phyloP scores from a whole-genome alignment of 352 stramenopile genomes.

The Phytopythium delawarense region DNA sequence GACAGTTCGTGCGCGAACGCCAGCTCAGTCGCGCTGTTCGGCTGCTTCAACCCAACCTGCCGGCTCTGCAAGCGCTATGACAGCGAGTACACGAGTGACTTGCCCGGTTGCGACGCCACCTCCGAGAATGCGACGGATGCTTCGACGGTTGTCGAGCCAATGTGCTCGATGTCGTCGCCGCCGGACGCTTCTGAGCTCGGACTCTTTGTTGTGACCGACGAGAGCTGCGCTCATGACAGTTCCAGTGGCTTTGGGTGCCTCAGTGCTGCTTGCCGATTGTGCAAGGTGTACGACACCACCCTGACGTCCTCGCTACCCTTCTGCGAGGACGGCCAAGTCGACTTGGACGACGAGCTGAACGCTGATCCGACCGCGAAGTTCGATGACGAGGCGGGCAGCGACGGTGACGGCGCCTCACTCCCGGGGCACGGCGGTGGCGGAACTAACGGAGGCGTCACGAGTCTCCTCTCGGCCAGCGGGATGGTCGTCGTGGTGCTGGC shows the following conservation, averaged over 20 bases:
- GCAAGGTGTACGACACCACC: constrained; percentile 18
- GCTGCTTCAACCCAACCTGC: constrained; percentile 11
- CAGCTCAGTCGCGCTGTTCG: background rate
- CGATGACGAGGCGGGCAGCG: background rate
- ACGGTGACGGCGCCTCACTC: background rate
- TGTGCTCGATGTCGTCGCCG: background rate
- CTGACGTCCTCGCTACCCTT: constrained; percentile 14
- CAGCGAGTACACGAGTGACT: constrained; percentile 4
- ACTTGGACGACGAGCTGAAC: background rate
- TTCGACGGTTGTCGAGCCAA: background rate
- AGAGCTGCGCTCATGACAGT: background rate
- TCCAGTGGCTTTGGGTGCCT: constrained; percentile 23
- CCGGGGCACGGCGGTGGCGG: too few species aligned
- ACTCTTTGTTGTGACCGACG: constrained; percentile 8
- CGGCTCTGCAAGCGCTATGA: constrained; percentile 20
- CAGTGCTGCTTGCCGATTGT: constrained; percentile 21
- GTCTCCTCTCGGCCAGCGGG: constrained; percentile 1
- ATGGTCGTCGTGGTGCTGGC: constrained; percentile 2
- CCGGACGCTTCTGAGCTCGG: constrained; percentile 10
- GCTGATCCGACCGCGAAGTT: background rate
- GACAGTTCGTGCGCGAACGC: constrained; percentile 10
- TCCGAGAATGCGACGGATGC: background rate
- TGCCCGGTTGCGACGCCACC: background rate
- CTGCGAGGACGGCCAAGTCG: background rate
- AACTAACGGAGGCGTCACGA: background rate